Base-by-base conservation (phyloP, 2,329 filamentous ascomycete genomes). In the Cadophora malorum region DNA sequence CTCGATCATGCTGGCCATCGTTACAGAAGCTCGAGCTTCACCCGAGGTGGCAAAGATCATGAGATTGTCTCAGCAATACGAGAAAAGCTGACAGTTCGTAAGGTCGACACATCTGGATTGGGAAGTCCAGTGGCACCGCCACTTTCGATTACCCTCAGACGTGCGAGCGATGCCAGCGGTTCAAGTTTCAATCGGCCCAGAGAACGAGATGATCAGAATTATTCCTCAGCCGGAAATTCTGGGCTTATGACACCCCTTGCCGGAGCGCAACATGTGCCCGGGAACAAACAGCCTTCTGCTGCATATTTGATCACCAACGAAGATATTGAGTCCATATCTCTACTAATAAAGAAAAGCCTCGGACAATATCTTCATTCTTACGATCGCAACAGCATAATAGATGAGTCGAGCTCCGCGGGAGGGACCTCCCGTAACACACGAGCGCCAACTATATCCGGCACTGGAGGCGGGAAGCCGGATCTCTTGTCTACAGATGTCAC, bases 321-420 rank as follows among this genome's bases (percentile, higher is more conserved):
- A 66, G 74, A 75, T 58, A 70, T 75, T 47, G 72, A 75, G 35
- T 66, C 65, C 7, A 70, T 75, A 23, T 69, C 72, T 5, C 67
- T 73, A 47, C 58, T 75, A 19, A 68, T 74, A 31, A 68, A 67
- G 1, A 63, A 65, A 41, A 72, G 68, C 28, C 64, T 72, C 25
- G 45, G 66, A 23, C 56, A 61, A 21, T 60, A 59, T 33, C 23
- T 59, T 25, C 21, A 45, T 21, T 25, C 50, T 25, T 25, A 33
- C 31, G 31, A n/a, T 8, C 61, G n/a, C 19, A 63, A 52, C 52
- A 8, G 38, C 4, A 35, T 52, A 6, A 9, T 25, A 16, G 35
- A 45, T 19, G 33, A 45, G 8, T 14, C n/a, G 9, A 50, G 14
- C 25, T 47, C 50, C 12, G 33, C 35, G 4, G 33, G 9, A 19